Evolutionary conservation across 352 stramenopile genomes (phyloP).

Genomic region (Pythium folliculosum): DNA sequence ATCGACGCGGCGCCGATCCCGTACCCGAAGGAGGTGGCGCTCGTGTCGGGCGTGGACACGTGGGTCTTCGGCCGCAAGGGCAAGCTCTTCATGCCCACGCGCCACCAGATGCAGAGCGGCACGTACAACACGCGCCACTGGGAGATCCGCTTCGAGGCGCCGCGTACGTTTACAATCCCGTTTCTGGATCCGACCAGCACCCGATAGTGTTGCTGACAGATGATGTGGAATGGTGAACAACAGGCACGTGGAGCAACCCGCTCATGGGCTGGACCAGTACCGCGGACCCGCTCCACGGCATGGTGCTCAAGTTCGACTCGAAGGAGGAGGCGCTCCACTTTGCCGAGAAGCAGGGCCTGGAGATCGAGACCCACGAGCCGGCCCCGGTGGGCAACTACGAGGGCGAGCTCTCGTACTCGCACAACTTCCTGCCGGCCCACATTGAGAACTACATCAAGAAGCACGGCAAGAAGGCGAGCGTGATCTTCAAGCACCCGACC

Average conservation of each 20-base stretch:
- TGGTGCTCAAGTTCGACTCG: constrained; percentile 89
- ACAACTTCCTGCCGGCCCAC: constrained; percentile 83
- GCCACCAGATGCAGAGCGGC: constrained; percentile 87
- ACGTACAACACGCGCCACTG: constrained; percentile 83
- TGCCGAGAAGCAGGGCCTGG: constrained; percentile 87
- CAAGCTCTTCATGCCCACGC: constrained; percentile 71
- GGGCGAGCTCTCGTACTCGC: constrained; percentile 82
- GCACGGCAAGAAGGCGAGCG: constrained; percentile 74
- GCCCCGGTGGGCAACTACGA: constrained; percentile 66
- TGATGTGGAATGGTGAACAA: background rate
- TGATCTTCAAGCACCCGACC: constrained; percentile 78
- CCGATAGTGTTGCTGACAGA: background rate
- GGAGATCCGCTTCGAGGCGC: constrained; percentile 79
- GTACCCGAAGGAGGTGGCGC: constrained; percentile 59
- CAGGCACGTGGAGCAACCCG: constrained; percentile 88
- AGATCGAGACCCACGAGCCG: constrained; percentile 82
- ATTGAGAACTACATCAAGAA: constrained; percentile 78
- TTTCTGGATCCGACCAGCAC: background rate
- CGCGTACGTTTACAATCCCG: constrained; percentile 24
- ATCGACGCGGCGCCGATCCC: constrained; percentile 57
- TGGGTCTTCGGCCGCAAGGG: constrained; percentile 70
- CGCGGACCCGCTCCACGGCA: constrained; percentile 84
- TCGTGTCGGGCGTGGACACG: constrained; percentile 66
- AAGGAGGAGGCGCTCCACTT: constrained; percentile 81
- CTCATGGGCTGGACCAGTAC: constrained; percentile 95